Evolutionary conservation across 495 filamentous ascomycete genomes (phyloP).

Genomic region (Neurospora cerealis): DNA sequence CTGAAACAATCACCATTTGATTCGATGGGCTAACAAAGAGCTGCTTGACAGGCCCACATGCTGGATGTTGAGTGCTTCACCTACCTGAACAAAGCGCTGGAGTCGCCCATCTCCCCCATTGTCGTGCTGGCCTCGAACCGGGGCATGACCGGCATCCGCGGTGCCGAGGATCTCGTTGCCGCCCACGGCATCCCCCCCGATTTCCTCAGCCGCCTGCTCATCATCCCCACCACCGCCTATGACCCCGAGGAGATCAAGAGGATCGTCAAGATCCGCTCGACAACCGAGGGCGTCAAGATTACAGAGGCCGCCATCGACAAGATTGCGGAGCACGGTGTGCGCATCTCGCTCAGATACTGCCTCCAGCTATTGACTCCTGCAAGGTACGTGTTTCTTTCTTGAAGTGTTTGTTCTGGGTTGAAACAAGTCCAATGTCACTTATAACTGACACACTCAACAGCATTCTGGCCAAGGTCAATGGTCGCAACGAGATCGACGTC

Average conservation of each 20-base stretch:
- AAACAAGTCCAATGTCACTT: neutral
- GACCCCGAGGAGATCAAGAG: slow-evolving; percentile 74
- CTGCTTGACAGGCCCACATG: slow-evolving; percentile 72
- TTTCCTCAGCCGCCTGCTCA: slow-evolving; percentile 83
- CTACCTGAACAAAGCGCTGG: slow-evolving; percentile 93
- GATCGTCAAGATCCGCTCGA: slow-evolving; percentile 74
- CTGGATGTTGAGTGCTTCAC: slow-evolving; percentile 98
- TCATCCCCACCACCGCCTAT: slow-evolving; percentile 88
- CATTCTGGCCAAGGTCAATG: slow-evolving; percentile 52
- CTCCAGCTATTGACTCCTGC: slow-evolving; percentile 88
- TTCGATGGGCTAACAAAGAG: slow-evolving; percentile 9
- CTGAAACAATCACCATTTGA: neutral
- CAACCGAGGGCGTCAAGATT: slow-evolving; percentile 69
- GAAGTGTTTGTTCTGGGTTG: neutral
- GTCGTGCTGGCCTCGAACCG: slow-evolving; percentile 97
- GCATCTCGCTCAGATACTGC: slow-evolving; percentile 84
- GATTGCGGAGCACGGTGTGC: slow-evolving; percentile 73
- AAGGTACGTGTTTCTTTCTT: slow-evolving; percentile 27
- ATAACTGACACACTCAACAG: slow-evolving; percentile 20
- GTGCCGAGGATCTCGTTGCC: slow-evolving; percentile 70
- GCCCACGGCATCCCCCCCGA: slow-evolving; percentile 92
- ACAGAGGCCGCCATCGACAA: slow-evolving; percentile 75
- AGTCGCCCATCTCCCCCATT: slow-evolving; percentile 85
- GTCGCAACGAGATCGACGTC: slow-evolving; percentile 64
- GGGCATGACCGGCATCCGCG: slow-evolving; percentile 79